Conservation (phyloP, 2,329 filamentous ascomycete species). For the Kalmusia sp. region DNA sequence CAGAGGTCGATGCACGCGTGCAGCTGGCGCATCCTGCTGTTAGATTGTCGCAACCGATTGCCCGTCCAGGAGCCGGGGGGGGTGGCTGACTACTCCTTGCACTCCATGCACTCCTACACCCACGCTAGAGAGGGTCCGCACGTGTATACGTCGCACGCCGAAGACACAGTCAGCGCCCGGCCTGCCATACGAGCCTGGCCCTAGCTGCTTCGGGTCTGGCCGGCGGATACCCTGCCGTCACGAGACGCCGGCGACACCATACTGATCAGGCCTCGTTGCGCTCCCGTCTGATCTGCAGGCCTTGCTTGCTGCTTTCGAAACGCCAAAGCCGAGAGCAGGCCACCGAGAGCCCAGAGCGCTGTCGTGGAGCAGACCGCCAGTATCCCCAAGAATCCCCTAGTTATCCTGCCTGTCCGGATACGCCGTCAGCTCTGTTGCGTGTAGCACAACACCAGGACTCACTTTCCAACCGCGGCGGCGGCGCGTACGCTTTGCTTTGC, state of each 20-base stretch:
- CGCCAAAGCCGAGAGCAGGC: slow-evolving; percentile 17
- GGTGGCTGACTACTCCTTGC: background rate
- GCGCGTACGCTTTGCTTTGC: too few species aligned
- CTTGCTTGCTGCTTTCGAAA: slow-evolving; percentile 27
- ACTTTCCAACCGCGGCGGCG: too few species aligned
- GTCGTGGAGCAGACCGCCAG: background rate
- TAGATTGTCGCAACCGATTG: slow-evolving; percentile 1
- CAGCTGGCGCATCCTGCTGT: slow-evolving; percentile 3
- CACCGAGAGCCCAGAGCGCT: background rate
- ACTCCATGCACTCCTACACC: slow-evolving; percentile 6
- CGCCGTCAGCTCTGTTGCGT: background rate
- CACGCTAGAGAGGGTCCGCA: slow-evolving; percentile 17
- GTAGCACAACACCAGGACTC: background rate
- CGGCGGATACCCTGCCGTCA: slow-evolving; percentile 17
- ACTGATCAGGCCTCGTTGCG: slow-evolving; percentile 17
- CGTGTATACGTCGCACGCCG: slow-evolving; percentile 22
- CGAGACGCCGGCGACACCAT: slow-evolving; percentile 26
- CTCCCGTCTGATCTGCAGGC: slow-evolving; percentile 37
- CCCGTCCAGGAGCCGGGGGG: slow-evolving; percentile 7
- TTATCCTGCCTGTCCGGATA: background rate
- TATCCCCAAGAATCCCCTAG: background rate
- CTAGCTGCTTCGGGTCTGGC: slow-evolving; percentile 11
- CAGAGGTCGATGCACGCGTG: background rate
- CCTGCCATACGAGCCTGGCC: slow-evolving; percentile 12
- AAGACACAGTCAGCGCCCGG: slow-evolving; percentile 28